These are phyloP conservation scores for Escallonia rubra DNA, from an alignment of 129 eudicot species.

Conservation along the genomic window DNA sequence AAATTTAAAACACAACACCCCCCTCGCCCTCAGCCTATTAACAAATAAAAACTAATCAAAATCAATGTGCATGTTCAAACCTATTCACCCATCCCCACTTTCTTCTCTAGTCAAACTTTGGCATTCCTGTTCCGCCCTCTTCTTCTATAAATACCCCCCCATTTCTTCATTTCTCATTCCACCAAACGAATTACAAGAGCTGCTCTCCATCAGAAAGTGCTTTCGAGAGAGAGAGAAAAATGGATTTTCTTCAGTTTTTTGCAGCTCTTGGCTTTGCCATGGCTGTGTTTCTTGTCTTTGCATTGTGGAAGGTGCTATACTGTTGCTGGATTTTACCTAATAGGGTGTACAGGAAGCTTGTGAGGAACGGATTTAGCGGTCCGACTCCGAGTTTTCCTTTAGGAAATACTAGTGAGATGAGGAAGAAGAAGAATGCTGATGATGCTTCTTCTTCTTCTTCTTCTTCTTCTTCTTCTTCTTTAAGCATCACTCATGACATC, in stretches of 20 bases:
- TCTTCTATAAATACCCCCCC: conserved; percentile 18
- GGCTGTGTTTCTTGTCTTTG: conserved; percentile 26
- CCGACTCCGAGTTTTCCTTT: conserved; percentile 82
- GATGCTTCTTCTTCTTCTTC: background rate
- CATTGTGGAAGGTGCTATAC: conserved; percentile 43
- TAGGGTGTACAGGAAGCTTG: conserved; percentile 47
- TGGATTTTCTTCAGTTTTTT: conserved; percentile 33
- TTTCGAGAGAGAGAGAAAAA: conserved; percentile 1
- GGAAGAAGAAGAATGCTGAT: conserved; percentile 17
- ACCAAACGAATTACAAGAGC: background rate
- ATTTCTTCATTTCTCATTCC: conserved; percentile 8
- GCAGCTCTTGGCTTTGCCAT: conserved; percentile 26
- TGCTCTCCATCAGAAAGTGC: background rate
- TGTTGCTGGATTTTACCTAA: conserved; percentile 66
- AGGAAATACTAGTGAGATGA: conserved; percentile 66
- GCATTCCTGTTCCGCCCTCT: background rate
- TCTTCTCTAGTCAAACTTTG: conserved; percentile 15
- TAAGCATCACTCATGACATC: conserved; percentile 53
- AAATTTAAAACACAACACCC: background rate
- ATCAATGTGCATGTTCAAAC: background rate
- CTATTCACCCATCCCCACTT: background rate
- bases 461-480: conserved; percentile 9
- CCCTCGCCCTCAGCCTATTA: too few relatives aligned
- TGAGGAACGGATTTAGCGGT: conserved; percentile 62
- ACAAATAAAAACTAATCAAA: too few relatives aligned